Evolutionary conservation across 495 filamentous ascomycete species (phyloP), one percentile per base, ranked within the genome.

Genomic region (Penicillium cinerascens): DNA sequence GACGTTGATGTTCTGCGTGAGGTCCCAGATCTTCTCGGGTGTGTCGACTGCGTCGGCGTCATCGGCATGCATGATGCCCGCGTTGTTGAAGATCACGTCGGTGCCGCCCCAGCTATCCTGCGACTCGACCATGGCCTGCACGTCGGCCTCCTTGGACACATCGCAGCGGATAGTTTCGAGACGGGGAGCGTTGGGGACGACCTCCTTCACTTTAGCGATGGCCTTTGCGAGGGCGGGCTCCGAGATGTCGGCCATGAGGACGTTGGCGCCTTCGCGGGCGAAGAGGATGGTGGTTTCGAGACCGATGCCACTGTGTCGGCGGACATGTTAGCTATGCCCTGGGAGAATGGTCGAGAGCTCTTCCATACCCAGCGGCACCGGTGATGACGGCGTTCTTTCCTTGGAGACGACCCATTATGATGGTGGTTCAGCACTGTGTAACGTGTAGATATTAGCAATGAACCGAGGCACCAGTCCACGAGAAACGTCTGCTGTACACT

Each of bases 81-180:
- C 93, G 65, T 98, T 98, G 81, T 98, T 98, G 83, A 96, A 98
- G 55, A 98, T 88, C 58, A 97, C 78, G 67, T 98, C 93, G 0
- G 90, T 74, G n/a, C 93, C 93, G 59, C 91, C 92, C 90, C 89
- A 96, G 42, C 73, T 52, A 62, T 97, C 92, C 42, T 91, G 67
- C 2, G 76, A 68, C 49, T 84, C 82, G n/a, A 96, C 78, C 55
- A 83, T 76, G 25, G 85, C 80, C 55, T 87, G 69, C 20, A 96
- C 82, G 26, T 89, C 79, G 52, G 76, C 60, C 70, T 96, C 91
- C 59, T 89, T 88, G 53, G 82, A 77, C 38, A 87, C 83, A 59
- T 87, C 84, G 65, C 79, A 83, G 52, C 74, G 72, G 51, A 76
- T 74, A 26, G 75, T 85, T 52, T 89, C 84, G 27, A 95, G 66